Percentiles rank a stretch among this genome's conserved stretches.
Evolutionary conservation across 345 rosid species (phyloP).

Genomic region (Eucalyptus rudis): DNA sequence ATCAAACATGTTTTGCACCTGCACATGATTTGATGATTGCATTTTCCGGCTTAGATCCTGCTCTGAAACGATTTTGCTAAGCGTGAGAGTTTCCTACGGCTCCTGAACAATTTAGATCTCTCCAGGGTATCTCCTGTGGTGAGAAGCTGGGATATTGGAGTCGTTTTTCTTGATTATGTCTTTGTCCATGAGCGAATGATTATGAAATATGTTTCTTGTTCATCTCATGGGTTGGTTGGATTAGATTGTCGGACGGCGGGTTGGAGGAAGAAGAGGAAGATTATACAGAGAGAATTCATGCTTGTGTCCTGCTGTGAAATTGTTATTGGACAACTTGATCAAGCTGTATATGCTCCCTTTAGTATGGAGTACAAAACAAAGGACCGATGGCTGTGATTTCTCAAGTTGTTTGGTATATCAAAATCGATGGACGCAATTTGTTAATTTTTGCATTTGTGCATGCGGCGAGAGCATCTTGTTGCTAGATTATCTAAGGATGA

Average conservation of each 20-base stretch:
- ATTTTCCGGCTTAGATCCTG: no score
- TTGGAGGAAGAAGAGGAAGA: neutral
- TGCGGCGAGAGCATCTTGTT: neutral
- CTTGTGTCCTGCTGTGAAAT: neutral
- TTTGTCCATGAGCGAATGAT: neutral
- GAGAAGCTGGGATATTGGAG: neutral
- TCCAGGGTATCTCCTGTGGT: neutral
- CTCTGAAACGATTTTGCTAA: no score
- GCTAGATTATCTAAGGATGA: neutral
- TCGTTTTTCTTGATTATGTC: no score
- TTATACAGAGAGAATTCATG: neutral
- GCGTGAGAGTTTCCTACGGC: no score
- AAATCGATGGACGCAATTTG: neutral
- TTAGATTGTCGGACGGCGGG: neutral
- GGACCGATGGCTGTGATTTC: neutral
- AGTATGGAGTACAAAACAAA: neutral
- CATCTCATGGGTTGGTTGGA: neutral
- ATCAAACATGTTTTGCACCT: no score
- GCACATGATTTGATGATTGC: no score
- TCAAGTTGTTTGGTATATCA: neutral
- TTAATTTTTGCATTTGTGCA: neutral
- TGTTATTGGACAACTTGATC: neutral
- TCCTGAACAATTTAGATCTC: neutral
- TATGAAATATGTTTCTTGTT: neutral
- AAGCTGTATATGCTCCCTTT: neutral